phyloP scores from a whole-genome alignment of 2,329 filamentous ascomycete species.

The Apiospora koreana region DNA sequence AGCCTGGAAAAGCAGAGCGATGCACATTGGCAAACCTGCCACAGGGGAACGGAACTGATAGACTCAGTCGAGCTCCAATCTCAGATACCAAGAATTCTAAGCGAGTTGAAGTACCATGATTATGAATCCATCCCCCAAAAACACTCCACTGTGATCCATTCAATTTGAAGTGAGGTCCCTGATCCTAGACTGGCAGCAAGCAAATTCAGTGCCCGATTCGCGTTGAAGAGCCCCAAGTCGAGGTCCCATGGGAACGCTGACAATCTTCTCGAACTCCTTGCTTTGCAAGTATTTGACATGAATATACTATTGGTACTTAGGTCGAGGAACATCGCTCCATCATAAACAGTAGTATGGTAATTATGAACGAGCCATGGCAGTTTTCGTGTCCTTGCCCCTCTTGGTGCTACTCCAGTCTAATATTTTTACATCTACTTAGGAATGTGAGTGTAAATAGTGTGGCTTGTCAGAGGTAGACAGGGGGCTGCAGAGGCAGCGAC shows the following conservation, averaged over 20 bases:
- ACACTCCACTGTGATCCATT: background rate
- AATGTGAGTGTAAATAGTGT: background rate
- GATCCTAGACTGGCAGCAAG: background rate
- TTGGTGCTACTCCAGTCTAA: background rate
- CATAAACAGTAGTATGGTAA: background rate
- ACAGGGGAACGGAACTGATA: background rate
- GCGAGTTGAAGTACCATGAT: background rate
- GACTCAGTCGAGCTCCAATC: background rate
- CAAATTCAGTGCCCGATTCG: background rate
- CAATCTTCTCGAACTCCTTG: background rate
- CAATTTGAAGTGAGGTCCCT: background rate
- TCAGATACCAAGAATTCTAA: background rate
- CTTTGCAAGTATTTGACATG: background rate
- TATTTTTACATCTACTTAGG: background rate
- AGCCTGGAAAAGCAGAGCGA: background rate
- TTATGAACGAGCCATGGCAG: background rate
- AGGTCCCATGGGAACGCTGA: background rate
- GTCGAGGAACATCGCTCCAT: background rate
- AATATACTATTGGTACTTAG: background rate
- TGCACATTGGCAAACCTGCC: constrained; percentile 8
- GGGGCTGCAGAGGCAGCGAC: background rate
- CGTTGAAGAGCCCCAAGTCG: background rate
- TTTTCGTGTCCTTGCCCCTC: background rate
- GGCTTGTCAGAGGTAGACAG: background rate
- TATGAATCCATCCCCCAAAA: background rate